Evolutionary conservation across 2,329 filamentous ascomycete species (phyloP).

Genomic region (Talaromyces sp.): DNA sequence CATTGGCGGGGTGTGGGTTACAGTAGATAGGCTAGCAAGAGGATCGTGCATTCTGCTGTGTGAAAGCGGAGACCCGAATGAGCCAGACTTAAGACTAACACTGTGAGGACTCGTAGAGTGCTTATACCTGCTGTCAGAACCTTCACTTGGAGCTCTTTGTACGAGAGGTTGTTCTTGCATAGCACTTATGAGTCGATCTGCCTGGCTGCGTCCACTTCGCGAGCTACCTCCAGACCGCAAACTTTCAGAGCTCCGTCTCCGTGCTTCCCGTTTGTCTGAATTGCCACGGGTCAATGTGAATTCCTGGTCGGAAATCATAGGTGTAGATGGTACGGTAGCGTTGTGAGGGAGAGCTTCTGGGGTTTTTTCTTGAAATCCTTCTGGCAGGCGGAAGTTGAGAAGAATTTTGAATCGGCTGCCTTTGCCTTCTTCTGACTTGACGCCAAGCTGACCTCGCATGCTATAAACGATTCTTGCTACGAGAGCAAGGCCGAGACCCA

Average conservation of each 20-base stretch:
- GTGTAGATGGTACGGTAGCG: constrained; percentile 30
- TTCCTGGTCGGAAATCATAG: constrained; percentile 36
- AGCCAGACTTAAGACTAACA: not conserved
- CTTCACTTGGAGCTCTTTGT: constrained; percentile 16
- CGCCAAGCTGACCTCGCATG: constrained; percentile 82
- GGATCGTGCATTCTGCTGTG: constrained; percentile 12
- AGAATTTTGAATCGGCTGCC: constrained; percentile 82
- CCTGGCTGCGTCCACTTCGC: constrained; percentile 41
- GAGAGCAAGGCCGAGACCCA: constrained; percentile 83
- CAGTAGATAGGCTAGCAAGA: constrained; percentile 14
- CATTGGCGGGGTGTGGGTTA: constrained; percentile 17
- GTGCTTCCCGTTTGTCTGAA: constrained; percentile 13
- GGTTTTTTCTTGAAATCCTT: constrained; percentile 9
- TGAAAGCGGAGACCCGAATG: constrained; percentile 7
- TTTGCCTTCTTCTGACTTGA: constrained; percentile 81
- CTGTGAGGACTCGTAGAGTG: constrained; percentile 13
- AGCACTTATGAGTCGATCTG: constrained; percentile 46
- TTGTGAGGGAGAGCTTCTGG: constrained; percentile 1
- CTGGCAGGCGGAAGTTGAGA: constrained; percentile 70
- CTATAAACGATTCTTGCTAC: constrained; percentile 86
- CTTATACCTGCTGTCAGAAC: constrained; percentile 8
- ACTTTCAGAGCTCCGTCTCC: constrained; percentile 30
- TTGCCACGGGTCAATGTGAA: constrained; percentile 41
- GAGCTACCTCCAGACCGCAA: constrained; percentile 37
- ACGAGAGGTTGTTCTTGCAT: constrained; percentile 42